These are phyloP conservation scores for Yarrowia phangngaensis DNA, from an alignment of 805 yeast genomes.

Conservation along the genomic window DNA sequence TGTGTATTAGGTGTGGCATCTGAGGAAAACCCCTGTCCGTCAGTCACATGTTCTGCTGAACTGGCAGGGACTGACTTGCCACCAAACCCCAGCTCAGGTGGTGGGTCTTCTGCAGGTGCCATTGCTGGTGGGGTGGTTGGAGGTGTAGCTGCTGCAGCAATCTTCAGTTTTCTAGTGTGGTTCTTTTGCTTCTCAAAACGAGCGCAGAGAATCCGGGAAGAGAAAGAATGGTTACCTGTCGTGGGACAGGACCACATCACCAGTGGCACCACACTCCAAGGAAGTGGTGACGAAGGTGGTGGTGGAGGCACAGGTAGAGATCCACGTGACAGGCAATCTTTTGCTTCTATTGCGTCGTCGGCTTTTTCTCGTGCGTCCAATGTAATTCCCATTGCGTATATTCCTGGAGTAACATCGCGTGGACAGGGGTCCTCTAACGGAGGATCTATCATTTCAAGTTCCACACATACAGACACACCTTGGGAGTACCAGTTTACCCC, in stretches of 20 bases:
- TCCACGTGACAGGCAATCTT: too few species aligned
- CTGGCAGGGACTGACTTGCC: neutral
- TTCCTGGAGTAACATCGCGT: constrained; percentile 72
- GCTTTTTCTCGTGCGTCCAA: constrained; percentile 76
- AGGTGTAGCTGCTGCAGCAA: constrained; percentile 46
- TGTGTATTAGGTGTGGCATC: constrained; percentile 10
- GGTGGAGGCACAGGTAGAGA: too few species aligned
- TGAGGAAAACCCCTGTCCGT: constrained; percentile 9
- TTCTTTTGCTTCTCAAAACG: constrained; percentile 42
- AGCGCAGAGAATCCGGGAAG: constrained; percentile 33
- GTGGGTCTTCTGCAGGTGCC: constrained; percentile 48
- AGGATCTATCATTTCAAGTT: constrained; percentile 32
- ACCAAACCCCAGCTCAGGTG: neutral
- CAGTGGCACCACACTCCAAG: too few species aligned
- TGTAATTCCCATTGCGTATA: constrained; percentile 85
- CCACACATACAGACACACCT: constrained; percentile 32
- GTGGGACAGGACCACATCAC: constrained; percentile 7
- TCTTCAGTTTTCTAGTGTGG: constrained; percentile 42
- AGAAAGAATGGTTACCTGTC: constrained; percentile 21
- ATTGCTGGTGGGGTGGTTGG: constrained; percentile 73
- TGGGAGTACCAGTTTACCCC: constrained; percentile 33
- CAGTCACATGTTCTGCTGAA: neutral
- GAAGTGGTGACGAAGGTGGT: too few species aligned
- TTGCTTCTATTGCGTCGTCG: constrained; percentile 35
- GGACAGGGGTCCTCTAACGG: constrained; percentile 29